These are phyloP conservation scores for Nicotiana tomentosiformis DNA, from an alignment of 257 asterid genomes.

Conservation along the genomic window DNA sequence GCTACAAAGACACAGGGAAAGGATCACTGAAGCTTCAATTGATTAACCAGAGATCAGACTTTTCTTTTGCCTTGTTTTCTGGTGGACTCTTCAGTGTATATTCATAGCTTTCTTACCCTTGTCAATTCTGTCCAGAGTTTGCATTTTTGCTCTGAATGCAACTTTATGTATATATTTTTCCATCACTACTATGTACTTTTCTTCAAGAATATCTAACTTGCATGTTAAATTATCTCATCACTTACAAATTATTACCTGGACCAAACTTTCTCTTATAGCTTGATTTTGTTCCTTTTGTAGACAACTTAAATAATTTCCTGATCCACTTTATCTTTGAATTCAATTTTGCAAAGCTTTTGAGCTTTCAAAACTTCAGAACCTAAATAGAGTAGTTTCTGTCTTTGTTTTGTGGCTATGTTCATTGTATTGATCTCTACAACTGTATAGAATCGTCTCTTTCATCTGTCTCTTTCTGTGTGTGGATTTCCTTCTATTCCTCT, in stretches of 20 bases:
- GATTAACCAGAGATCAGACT: slow-evolving; percentile 91
- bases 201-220: not conserved
- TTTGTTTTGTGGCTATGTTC: not conserved
- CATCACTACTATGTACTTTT: not conserved
- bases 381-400: not conserved
- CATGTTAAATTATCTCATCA: not conserved
- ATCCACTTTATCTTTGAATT: not conserved
- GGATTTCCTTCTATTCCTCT: not conserved
- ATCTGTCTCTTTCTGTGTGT: not conserved
- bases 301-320: not conserved
- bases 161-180: not conserved
- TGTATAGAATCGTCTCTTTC: not conserved
- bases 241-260: not conserved
- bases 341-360: not conserved
- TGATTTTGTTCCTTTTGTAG: slow-evolving; percentile 2
- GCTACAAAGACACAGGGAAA: slow-evolving; percentile 55
- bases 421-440: not conserved
- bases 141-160: not conserved
- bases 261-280: not conserved
- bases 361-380: not conserved
- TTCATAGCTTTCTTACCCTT: not conserved
- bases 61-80: slow-evolving; percentile 75
- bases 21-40: slow-evolving; percentile 76
- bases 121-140: not conserved
- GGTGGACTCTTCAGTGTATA: slow-evolving; percentile 76